Base-by-base conservation (phyloP, 1,284 basidiomycete genomes). In the Mycena citricolor region DNA sequence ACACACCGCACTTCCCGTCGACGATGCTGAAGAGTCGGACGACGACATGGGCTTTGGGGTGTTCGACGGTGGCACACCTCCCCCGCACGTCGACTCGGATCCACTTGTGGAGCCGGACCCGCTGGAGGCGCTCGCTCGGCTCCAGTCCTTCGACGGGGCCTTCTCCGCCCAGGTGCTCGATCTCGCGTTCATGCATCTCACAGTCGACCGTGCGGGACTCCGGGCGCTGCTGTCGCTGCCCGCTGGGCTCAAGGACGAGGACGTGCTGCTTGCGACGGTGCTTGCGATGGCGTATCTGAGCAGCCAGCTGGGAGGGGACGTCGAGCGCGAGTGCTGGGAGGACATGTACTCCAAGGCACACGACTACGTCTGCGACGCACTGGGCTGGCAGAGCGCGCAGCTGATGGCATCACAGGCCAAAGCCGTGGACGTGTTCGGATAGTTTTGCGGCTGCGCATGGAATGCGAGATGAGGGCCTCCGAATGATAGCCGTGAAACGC, bases 141-240 rank as follows among this genome's bases (percentile, higher is more conserved):
- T 72, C 8, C 74, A 77, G 59, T 42, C 49, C 2, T 64, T 67
- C 25, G 70, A 79, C 39, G 79, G 79, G 1, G 73, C 73, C 1
- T 79, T 76, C 56, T 26, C 48, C 16, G 42, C 47, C 26, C 28
- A 58, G 10, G 52, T 59, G 4, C 43, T 48, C 21, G 29, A 10
- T n/a, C 24, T 52, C 32, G 20, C 45, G 42, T 37, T 39, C 6
- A 24, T 36, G 10, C 22, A 23, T 22, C 39, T 49, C 2, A 59
- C 76, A 5, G 46, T 50, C 1, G 36, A n/a, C 8, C 59, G 69
- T n/a, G 57, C 69, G 10, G 63, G 61, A 4, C 44, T 51, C 0
- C 42, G 47, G 1, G 53, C 62, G 0, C 28, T 65, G 23, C 36
- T 36, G 5, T 63, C 62, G 36, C 58, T 58, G 6, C 49, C 50